Conservation (phyloP, 768 basidiomycete genomes). For the Auriscalpium microsporum region DNA sequence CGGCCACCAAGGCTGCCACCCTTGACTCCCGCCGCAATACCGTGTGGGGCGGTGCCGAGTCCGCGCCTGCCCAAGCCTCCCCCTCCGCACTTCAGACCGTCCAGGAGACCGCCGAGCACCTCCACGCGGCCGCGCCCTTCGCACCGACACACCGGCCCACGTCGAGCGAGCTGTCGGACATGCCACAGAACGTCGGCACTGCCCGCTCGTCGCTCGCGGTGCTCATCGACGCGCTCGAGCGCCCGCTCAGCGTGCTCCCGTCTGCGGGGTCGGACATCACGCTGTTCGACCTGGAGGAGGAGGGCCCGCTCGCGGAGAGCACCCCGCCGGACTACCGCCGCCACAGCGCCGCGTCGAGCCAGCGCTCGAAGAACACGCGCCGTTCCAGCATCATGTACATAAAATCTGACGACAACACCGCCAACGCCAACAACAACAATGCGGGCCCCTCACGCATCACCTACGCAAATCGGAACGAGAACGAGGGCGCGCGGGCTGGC, state of each 20-base stretch:
- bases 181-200: not conserved
- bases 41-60: not conserved
- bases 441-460: not conserved
- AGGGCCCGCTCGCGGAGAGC: slow-evolving; percentile 49
- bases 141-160: not conserved
- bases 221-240: slow-evolving; percentile 2
- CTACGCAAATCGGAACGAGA: not conserved
- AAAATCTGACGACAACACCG: slow-evolving; percentile 39
- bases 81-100: not conserved
- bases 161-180: not conserved
- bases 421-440: not conserved
- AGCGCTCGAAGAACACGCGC: slow-evolving; percentile 20
- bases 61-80: not conserved
- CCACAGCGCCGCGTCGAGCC: slow-evolving; percentile 16
- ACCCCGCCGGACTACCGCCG: slow-evolving; percentile 45
- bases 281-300: slow-evolving; percentile 40
- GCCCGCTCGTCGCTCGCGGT: slow-evolving; percentile 7
- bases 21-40: slow-evolving; percentile 41
- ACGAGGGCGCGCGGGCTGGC: not conserved
- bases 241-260: slow-evolving; percentile 20
- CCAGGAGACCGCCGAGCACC: slow-evolving; percentile 15
- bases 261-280: slow-evolving; percentile 58
- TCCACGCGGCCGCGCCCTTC: slow-evolving; percentile 11
- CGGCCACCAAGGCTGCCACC: slow-evolving; percentile 31
- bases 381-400: slow-evolving; percentile 61